Evolutionary conservation across 1,139 yeast species (phyloP), one percentile per base, ranked within the genome.

Genomic region (Yamadazyma triangularis): DNA sequence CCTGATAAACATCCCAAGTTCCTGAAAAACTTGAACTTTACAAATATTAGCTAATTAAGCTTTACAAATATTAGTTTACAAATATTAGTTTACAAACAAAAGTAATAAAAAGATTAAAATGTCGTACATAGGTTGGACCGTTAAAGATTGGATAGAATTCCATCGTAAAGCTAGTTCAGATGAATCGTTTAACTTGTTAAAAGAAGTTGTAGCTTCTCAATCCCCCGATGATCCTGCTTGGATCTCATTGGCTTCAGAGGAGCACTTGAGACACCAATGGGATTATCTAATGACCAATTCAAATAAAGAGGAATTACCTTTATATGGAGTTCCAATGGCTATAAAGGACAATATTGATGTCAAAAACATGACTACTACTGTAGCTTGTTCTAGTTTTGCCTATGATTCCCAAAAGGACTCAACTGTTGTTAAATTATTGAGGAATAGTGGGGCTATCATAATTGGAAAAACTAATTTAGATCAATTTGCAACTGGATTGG

Each of bases 401-500:
- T 88, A 79, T 59, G 41, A 51, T 2, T 89, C 97, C 2, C 53
- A 60, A 25, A 64, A 65, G 33, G 96, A 89, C 51, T 78, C 96
- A 25, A 75, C 84, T 13, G 73, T 83, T 7, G 96, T 88, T 9
- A 56, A 62, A 16, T 60, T 79, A 20, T 69, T 89, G 46, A 75
- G 87, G 55, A 72, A 70, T 13, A 84, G 88, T 18, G 97, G 97
- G 48, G 97, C 96, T 28, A 84, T 89, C 33, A 73, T 89, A 23
- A 67, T 89, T 29, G 97, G 96, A 35, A 89, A 89, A 56, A 89
- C 97, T 36, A 89, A 89, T 55, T 68, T 89, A 54, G 97, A 89
- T 54, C 97, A 89, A 56, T 89, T 89, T 59, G 97, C 97, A 13
- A 89, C 97, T 4, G 98, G 98, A 19, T 68, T 91, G 35, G 97